These are phyloP conservation scores for Neoascochyta sp. DNA, from an alignment of 2,329 filamentous ascomycete genomes.

Conservation along the genomic window DNA sequence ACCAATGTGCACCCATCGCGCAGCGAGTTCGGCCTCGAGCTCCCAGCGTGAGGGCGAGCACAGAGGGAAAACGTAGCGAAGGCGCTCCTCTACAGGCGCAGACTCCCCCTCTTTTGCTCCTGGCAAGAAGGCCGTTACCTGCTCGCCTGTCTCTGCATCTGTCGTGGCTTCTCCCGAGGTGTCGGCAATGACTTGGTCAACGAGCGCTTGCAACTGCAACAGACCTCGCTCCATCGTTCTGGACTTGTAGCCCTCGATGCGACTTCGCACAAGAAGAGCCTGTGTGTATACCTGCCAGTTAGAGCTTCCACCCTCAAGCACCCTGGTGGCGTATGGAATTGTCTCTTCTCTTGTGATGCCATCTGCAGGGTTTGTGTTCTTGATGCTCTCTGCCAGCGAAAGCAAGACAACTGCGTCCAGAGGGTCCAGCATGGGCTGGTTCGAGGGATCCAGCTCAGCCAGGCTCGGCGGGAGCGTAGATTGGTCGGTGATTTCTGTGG, in stretches of 20 bases:
- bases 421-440: slow-evolving; percentile 76
- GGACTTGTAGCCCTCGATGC: slow-evolving; percentile 83
- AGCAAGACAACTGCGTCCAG: slow-evolving; percentile 89
- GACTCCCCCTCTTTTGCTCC: slow-evolving; percentile 71
- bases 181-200: slow-evolving; percentile 91
- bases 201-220: slow-evolving; percentile 87
- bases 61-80: slow-evolving; percentile 80
- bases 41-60: slow-evolving; percentile 88
- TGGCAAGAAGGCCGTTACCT: slow-evolving; percentile 77
- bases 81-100: slow-evolving; percentile 69
- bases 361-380: slow-evolving; percentile 80
- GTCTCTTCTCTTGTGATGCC: slow-evolving; percentile 91
- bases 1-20: slow-evolving; percentile 86
- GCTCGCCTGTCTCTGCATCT: slow-evolving; percentile 24
- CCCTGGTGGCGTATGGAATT: slow-evolving; percentile 81
- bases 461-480: slow-evolving; percentile 59
- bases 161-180: slow-evolving; percentile 50
- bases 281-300: slow-evolving; percentile 99
- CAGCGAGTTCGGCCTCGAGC: slow-evolving; percentile 86
- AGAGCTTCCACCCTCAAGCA: slow-evolving; percentile 80
- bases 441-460: slow-evolving; percentile 64
- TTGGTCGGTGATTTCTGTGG: slow-evolving; percentile 44
- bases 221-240: slow-evolving; percentile 86
- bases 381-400: slow-evolving; percentile 74
- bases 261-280: slow-evolving; percentile 79